Base-by-base conservation (phyloP, 768 basidiomycete species). In the Calocera viscosa region DNA sequence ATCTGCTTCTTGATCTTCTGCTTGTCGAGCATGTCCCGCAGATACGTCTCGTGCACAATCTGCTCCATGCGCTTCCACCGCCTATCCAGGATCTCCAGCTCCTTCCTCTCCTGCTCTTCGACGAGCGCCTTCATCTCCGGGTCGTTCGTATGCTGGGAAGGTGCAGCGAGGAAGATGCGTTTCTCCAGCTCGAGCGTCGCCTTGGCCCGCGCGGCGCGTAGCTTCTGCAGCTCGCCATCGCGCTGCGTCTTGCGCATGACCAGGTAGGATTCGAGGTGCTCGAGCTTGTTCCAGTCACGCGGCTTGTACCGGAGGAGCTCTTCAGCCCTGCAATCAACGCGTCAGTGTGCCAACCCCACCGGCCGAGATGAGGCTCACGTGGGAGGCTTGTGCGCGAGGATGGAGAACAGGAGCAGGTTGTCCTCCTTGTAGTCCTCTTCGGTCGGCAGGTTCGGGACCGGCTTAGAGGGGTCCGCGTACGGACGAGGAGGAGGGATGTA, bases 381-480 rank as follows among this genome's bases (percentile, higher is more conserved):
- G 53, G 53, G 53, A 2, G 53, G 53, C 53, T 60, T 60, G 53
- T 60, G 24, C 11, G 26, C 53, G 11, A 60, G 53, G 53, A 60
- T 12, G 30, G 24, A 28, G 30, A 60, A 60, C 14, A 60, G 53
- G 8, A 60, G 53, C 7, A 60, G 2, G 19, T 60, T 26, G 26
- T 60, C 53, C 24, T 26, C 53, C 30, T 60, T 60, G 24, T 60
- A 32, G 53, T 60, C 53, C 22, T 60, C 5, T 10, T 11, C 53
- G 2, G 53, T 28, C 14, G 53, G 53, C 19, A 60, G 22, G 30
- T 60, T 60, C 7, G 53, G 53, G 2, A 32, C 53, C 7, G 53
- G 53, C 53, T 60, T 60, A 8, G 53, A 16, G 30, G 53, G 53
- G 30, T 60, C 53, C 16, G 53, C 24, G 14, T 10, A 60, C 14